Evolutionary conservation across 2,329 filamentous ascomycete species (phyloP).

Genomic region (Cladosporium sp.): DNA sequence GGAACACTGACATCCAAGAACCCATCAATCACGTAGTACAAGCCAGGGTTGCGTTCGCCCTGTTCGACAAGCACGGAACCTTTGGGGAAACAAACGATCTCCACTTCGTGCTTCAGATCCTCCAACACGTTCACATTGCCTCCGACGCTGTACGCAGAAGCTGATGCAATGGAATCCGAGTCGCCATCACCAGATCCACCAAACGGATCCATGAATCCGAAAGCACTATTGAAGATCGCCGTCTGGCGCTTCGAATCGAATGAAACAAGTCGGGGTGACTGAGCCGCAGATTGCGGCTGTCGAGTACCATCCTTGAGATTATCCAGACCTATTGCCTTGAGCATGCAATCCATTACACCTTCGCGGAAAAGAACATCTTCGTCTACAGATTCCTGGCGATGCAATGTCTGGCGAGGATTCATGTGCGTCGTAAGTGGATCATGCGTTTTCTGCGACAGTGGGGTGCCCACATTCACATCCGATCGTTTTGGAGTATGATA

Average conservation of each 20-base stretch:
- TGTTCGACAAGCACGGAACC: constrained; percentile 92
- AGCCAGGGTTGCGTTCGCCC: constrained; percentile 88
- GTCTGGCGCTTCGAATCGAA: constrained; percentile 78
- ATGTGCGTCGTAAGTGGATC: constrained; percentile 34
- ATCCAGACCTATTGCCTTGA: constrained; percentile 82
- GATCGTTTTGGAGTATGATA: constrained; percentile 35
- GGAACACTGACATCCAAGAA: constrained; percentile 93
- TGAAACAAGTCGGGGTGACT: constrained; percentile 76
- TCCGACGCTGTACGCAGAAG: constrained; percentile 45
- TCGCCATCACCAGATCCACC: constrained; percentile 87
- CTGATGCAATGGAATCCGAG: constrained; percentile 68
- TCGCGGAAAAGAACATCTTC: constrained; percentile 85
- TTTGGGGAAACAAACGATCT: constrained; percentile 96
- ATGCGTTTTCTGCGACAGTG: constrained; percentile 41
- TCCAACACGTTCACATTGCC: constrained; percentile 61
- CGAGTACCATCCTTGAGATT: constrained; percentile 58
- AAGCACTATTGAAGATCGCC: constrained; percentile 77
- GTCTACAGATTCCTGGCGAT: constrained; percentile 74
- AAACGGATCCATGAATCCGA: constrained; percentile 31
- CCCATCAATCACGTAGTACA: constrained; percentile 97
- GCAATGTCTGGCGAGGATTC: constrained; percentile 39
- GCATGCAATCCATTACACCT: constrained; percentile 90
- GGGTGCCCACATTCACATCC: constrained; percentile 19
- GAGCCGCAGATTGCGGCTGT: constrained; percentile 70
- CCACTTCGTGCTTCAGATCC: constrained; percentile 84